Percentiles rank a stretch among this genome's conserved stretches.
phyloP scores from a whole-genome alignment of 2,329 filamentous ascomycete genomes.

The Colletotrichum spinosum region DNA sequence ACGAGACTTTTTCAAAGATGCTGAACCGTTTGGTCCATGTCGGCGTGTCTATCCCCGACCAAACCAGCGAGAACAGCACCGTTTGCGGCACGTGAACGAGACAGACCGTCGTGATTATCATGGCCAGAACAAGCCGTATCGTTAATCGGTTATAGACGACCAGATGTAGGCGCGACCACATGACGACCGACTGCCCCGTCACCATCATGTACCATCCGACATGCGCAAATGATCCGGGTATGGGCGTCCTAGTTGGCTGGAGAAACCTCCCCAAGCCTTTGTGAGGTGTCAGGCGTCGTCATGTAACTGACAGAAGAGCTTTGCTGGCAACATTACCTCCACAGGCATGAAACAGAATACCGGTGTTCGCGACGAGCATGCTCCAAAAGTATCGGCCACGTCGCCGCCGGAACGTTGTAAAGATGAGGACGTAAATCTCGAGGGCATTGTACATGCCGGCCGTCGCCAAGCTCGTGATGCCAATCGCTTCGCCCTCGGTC shows the following conservation, averaged over 20 bases:
- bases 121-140: slow-evolving; percentile 51
- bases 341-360: slow-evolving; percentile 67
- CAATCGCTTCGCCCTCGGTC: slow-evolving; percentile 15
- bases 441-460: slow-evolving; percentile 40
- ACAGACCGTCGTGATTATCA: slow-evolving; percentile 64
- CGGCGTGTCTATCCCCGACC: slow-evolving; percentile 49
- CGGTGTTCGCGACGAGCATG: slow-evolving; percentile 41
- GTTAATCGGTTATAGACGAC: slow-evolving; percentile 50
- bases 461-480: slow-evolving; percentile 22
- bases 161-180: slow-evolving; percentile 64
- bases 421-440: slow-evolving; percentile 43
- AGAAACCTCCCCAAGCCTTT: slow-evolving; percentile 48
- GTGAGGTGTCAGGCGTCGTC: too few relatives aligned
- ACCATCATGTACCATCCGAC: slow-evolving; percentile 66
- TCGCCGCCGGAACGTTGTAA: slow-evolving; percentile 41
- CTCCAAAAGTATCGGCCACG: slow-evolving; percentile 46
- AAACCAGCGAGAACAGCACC: slow-evolving; percentile 61
- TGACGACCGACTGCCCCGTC: slow-evolving; percentile 52
- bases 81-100: slow-evolving; percentile 62
- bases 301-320: too few relatives aligned
- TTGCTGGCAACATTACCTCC: slow-evolving; percentile 40
- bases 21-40: slow-evolving; percentile 47
- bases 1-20: slow-evolving; percentile 65
- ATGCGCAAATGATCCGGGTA: slow-evolving; percentile 49
- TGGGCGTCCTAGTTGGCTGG: slow-evolving; percentile 51